Evolutionary conservation across 768 basidiomycete genomes (phyloP).

Genomic region (Candolleomyces aberdarensis): DNA sequence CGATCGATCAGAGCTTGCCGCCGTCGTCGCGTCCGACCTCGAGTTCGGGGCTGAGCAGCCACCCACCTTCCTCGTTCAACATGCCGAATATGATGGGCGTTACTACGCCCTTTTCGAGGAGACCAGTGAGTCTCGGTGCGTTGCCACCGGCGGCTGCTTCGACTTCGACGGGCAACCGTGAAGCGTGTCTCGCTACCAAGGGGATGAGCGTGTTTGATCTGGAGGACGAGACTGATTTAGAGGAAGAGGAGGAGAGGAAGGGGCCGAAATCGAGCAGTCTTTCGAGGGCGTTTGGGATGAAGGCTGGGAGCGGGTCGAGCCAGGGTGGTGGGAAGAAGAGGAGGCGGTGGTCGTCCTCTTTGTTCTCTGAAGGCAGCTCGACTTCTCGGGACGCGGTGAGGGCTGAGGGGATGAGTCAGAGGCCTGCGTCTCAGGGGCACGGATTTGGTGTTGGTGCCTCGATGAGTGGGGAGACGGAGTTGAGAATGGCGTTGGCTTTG

Average conservation of each 20-base stretch:
- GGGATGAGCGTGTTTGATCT: constrained; percentile 7
- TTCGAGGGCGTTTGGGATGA: neutral
- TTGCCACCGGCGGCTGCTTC: neutral
- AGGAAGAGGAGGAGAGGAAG: constrained; percentile 1
- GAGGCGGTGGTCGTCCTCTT: constrained; percentile 3
- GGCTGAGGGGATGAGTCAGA: neutral
- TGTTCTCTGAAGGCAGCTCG: constrained; percentile 4
- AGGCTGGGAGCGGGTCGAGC: neutral
- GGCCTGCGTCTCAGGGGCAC: neutral
- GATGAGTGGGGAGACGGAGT: constrained; percentile 57
- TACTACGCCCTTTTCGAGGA: neutral
- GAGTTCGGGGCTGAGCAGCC: neutral
- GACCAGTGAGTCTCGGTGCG: constrained; percentile 6
- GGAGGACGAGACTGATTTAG: neutral
- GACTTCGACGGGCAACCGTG: too few species aligned
- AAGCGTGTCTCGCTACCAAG: neutral
- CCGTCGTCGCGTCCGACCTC: neutral
- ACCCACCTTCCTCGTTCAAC: neutral
- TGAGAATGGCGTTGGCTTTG: constrained; percentile 50
- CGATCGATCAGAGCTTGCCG: neutral
- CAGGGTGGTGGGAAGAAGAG: constrained; percentile 7
- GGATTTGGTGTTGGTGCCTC: constrained; percentile 27
- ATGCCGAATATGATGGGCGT: neutral
- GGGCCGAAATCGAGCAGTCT: constrained; percentile 6
- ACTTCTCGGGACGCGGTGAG: neutral